A percentile compares a stretch with the other conserved stretches of the same genome.
phyloP scores from a whole-genome alignment of 345 rosid species.

The Rubroshorea leprosula region DNA sequence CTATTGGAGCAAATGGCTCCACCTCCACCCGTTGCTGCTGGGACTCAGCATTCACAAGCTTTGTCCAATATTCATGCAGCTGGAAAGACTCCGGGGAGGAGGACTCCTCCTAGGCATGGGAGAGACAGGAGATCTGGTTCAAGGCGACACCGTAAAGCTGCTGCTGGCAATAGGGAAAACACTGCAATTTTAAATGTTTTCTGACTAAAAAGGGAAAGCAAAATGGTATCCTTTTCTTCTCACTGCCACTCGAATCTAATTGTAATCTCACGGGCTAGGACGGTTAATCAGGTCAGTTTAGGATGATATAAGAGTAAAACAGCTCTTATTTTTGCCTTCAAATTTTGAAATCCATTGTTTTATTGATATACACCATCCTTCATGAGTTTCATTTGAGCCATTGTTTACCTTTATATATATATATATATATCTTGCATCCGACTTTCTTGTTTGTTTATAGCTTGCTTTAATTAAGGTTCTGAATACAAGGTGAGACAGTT shows the following conservation, averaged over 20 bases:
- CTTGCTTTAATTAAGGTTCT: too few species aligned
- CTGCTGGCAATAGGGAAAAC: conserved; percentile 37
- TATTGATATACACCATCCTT: too few species aligned
- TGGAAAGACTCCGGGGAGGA: conserved; percentile 32
- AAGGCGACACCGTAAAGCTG: conserved; percentile 58
- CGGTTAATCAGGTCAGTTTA: conserved; percentile 5
- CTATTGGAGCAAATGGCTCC: conserved; percentile 67
- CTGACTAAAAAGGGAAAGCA: neutral
- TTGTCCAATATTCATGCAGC: conserved; percentile 16
- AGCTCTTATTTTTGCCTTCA: too few species aligned
- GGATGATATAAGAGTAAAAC: neutral
- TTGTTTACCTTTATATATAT: too few species aligned
- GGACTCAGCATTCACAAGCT: conserved; percentile 19
- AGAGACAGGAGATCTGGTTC: conserved; percentile 38
- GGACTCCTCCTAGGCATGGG: conserved; percentile 38
- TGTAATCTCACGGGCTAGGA: conserved; percentile 1
- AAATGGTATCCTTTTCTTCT: conserved; percentile 1
- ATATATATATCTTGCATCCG: too few species aligned
- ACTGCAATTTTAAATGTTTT: conserved; percentile 12
- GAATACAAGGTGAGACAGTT: too few species aligned
- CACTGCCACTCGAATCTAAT: neutral
- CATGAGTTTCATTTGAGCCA: too few species aligned
- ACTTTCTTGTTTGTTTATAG: too few species aligned
- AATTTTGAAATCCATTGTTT: too few species aligned
- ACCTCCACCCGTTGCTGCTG: conserved; percentile 35